Base-by-base conservation (phyloP, 1,284 basidiomycete genomes). In the Leucoagaricus sp. region DNA sequence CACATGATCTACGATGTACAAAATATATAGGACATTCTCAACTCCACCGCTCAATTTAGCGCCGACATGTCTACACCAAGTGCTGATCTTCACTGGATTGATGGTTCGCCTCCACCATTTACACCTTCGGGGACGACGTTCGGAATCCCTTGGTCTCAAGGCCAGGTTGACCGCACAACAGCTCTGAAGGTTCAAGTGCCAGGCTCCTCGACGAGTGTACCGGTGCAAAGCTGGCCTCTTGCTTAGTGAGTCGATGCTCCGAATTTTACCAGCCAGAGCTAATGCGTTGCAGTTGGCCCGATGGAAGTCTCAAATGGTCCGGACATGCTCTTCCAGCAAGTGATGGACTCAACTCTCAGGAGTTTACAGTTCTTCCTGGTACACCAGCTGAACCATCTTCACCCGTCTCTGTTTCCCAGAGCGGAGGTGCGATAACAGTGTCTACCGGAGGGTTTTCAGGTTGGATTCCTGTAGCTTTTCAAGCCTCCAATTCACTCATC, bases 271-370 rank as follows among this genome's bases (percentile, higher is more conserved):
- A 38, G 26, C 33, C 12, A 53, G 15, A 48, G 28, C 26, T 17
- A 28, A 42, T 46, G n/a, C 34, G 8, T n/a, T 52, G 15, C 46
- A 76, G 74, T 53, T 77, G 75, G 75, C 75, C 75, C 12, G 75
- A 76, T 53, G 75, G 75, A 12, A 72, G 67, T 49, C 60, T 77
- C 31, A 77, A 77, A 58, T 77, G 75, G 75, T 75, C 74, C 15
- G 75, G 75, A 7, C 75, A 77, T 56, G 68, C 75, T 21, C 61
- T 77, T 26, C 61, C 69, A 15, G 65, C 71, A 0, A 65, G 72
- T 49, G 53, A 63, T 7, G 67, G 65, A 8, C 47, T 36, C 15
- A 65, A 72, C 23, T 50, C 60, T 6, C 61, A 67, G 45, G 53
- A 60, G 0, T 61, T 75, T 12, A 64, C 62, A 21, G 29, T 77